Percentiles rank a stretch among this genome's conserved stretches.
Conservation (phyloP, 2,329 filamentous ascomycete genomes). For the Botrytis byssoidea region DNA sequence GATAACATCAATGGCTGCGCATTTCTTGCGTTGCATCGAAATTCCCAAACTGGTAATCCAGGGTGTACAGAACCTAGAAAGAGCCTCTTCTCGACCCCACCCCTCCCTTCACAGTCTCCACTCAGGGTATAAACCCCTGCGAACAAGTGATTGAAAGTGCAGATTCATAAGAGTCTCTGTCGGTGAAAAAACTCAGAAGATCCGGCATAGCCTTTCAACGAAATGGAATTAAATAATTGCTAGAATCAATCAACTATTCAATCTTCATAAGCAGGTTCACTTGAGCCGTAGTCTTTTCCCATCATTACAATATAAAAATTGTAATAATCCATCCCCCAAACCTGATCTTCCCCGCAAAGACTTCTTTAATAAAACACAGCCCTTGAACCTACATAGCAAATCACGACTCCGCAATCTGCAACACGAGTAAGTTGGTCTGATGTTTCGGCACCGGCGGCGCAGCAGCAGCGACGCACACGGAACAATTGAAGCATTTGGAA, state of each 20-base stretch:
- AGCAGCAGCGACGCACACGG: not conserved
- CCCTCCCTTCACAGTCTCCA: not conserved
- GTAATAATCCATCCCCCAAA: not conserved
- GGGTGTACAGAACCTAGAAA: not conserved
- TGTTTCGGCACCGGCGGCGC: not conserved
- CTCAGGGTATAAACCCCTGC: not conserved
- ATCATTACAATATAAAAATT: not conserved
- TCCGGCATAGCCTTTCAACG: not conserved
- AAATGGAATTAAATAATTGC: not conserved
- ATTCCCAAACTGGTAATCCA: not conserved
- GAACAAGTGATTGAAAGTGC: not conserved
- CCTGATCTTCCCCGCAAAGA: not conserved
- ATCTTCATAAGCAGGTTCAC: not conserved
- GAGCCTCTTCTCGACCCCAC: not conserved
- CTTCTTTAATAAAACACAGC: not conserved
- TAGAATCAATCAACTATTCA: not conserved
- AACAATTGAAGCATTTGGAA: not conserved
- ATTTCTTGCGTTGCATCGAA: not conserved
- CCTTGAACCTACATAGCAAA: not conserved
- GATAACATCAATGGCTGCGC: not conserved
- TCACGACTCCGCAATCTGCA: not conserved
- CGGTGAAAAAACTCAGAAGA: not conserved
- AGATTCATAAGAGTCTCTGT: not conserved
- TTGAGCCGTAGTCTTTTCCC: no score
- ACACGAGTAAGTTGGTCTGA: not conserved